Base-by-base conservation (phyloP, 2,329 filamentous ascomycete genomes). In the Beauveria sp. region DNA sequence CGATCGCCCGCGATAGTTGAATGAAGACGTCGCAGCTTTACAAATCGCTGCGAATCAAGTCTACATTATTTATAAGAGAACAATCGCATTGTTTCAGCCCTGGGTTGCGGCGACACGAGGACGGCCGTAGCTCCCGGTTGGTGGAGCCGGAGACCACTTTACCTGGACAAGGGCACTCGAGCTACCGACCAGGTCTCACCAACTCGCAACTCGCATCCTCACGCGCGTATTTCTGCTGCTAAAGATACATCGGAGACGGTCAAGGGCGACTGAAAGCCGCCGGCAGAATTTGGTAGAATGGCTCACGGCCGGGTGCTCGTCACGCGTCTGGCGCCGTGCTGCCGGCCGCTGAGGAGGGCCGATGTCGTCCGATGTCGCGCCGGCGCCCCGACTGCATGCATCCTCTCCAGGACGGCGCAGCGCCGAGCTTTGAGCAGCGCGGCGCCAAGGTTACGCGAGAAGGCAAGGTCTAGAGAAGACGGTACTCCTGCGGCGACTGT, bases 61-160 rank as follows among this genome's bases (percentile, higher is more conserved):
- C 22, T 24, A 24, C 22, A 24, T 24, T 28, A 49, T 49, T 7
- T 10, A 18, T 3, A 20, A 14, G 14, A 51, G n/a, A 51, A 18
- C 26, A 54, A 46, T 46, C 24, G 24, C 26, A 47, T 47, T 38
- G 42, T 46, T 22, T 46, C 54, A n/a, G 12, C 12, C 38, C 54
- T 26, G 43, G n/a, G 34, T 26, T 20, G 28, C 7, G 10, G 28
- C 7, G 10, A 34, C 54, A 47, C 28, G 20, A 57, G 55, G 22
- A 46, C 34, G 34, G 24, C 26, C 38, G 38, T 30, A 9, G 22
- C 34, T 38, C 38, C 46, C 24, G 57, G 38, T 45, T 59, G 57
- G 57, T 59, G 57, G 57, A 59, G 57, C 47, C 20, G 38, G 22
- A 59, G 24, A 49, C 46, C 47, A 52, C 45, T 50, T 42, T 49